Conservation (phyloP, 257 asterid species). For the Solanum appendiculatum region DNA sequence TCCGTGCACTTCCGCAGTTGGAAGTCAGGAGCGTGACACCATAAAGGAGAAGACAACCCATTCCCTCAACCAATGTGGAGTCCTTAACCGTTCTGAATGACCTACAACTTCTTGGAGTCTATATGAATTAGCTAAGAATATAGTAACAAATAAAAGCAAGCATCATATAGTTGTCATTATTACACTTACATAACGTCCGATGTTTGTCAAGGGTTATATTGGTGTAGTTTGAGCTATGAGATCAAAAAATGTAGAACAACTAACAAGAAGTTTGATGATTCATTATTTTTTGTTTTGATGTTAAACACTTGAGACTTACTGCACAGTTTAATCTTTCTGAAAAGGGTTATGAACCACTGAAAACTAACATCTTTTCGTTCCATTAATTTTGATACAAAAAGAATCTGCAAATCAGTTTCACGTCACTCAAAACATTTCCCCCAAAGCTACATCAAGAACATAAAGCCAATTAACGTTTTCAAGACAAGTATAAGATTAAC, state of each 20-base stretch:
- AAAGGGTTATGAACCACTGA: not conserved
- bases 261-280: not conserved
- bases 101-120: not conserved
- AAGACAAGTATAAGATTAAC: not conserved
- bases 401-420: not conserved
- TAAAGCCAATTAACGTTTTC: not conserved
- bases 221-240: not conserved
- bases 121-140: not conserved
- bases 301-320: too few species aligned
- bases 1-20: not conserved
- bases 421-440: not conserved
- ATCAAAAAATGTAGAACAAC: not conserved
- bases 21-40: not conserved
- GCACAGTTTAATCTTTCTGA: not conserved
- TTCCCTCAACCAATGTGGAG: not conserved
- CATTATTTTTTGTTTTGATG: not conserved
- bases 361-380: not conserved
- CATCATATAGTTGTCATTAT: not conserved
- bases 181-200: not conserved
- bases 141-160: not conserved
- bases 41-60: not conserved
- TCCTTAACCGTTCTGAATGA: not conserved
- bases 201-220: not conserved
- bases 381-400: not conserved
- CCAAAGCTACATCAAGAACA: not conserved